Base-by-base conservation (phyloP, 352 stramenopile species). In the Phytophthora europaea region DNA sequence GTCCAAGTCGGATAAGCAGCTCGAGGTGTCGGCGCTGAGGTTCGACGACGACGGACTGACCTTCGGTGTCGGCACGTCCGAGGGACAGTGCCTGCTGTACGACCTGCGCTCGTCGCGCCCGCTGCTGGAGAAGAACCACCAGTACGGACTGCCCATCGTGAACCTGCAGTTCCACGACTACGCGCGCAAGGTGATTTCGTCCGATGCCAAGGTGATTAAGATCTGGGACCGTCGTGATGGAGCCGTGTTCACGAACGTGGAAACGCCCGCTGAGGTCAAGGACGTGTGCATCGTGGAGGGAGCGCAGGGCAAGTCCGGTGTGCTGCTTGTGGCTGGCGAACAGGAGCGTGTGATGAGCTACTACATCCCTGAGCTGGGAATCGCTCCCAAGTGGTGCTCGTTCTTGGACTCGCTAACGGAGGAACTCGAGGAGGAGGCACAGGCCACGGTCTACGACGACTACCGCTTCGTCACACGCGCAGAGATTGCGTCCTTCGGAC, bases 401-500 rank as follows among this genome's bases (percentile, higher is more conserved):
- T 99, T 99, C 88, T 83, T 99, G 23, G 98, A 99, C 73, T 99
- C 95, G 63, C 94, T 99, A 23, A 99, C 98, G 0, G 98, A 99
- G 77, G 98, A 99, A 81, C 83, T 99, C 3, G 98, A 99, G 75
- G 98, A 99, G 82, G 91, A 97, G 63, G 88, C 96, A 66, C 90
- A 95, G 63, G 84, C 94, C 71, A 98, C 88, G 9, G 92, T 99
- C 3, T 99, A 99, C 80, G 98, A 99, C 67, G 98, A 99, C 83
- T 99, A 99, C 85, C 99, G 99, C 78, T 99, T 99, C 81, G 92
- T 99, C 20, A 99, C 97, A 26, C 85, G 92, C 12, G 76, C 97
- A 13, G 97, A 99, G 76, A 88, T 99, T 38, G 85, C 98, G 62
- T 88, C 92, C 23, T 95, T 99, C n/a, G 98, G 98, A 40, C 89